phyloP scores from a whole-genome alignment of 2,329 filamentous ascomycete genomes.

The Cercospora beticola region DNA sequence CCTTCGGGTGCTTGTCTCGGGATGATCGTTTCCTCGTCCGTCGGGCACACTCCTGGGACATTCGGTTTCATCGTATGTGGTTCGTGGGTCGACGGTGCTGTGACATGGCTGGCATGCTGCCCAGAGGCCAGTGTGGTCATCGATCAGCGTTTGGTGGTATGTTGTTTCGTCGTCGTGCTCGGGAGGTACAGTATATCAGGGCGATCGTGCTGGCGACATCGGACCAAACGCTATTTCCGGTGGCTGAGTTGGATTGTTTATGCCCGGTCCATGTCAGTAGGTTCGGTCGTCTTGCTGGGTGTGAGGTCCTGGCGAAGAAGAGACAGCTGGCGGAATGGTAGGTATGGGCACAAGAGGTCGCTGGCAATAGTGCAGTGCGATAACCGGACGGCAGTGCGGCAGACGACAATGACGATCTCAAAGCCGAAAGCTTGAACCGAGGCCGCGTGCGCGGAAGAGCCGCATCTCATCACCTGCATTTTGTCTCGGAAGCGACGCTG shows the following conservation, averaged over 20 bases:
- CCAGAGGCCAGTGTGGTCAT: constrained; percentile 31
- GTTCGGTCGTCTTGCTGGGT: neutral
- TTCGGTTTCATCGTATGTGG: constrained; percentile 41
- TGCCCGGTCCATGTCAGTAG: neutral
- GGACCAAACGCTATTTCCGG: constrained; percentile 13
- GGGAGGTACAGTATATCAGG: constrained; percentile 7
- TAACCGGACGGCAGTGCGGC: neutral
- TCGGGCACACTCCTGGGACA: constrained; percentile 49
- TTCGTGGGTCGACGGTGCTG: constrained; percentile 30
- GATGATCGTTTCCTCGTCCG: constrained; percentile 52
- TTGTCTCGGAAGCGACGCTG: neutral
- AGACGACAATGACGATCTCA: neutral
- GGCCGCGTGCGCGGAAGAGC: constrained; percentile 6
- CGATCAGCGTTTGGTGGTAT: constrained; percentile 17
- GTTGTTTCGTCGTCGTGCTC: constrained; percentile 8
- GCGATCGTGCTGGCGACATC: constrained; percentile 19
- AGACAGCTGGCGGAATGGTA: neutral
- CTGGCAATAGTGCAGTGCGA: neutral
- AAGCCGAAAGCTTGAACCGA: constrained; percentile 14
- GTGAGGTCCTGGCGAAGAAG: neutral
- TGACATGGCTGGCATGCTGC: constrained; percentile 32
- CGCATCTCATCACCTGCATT: constrained; percentile 2
- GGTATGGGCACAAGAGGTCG: neutral
- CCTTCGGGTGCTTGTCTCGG: constrained; percentile 41
- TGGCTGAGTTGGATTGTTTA: neutral